Percentiles rank a stretch among this genome's conserved stretches.
Conservation (phyloP, 2,329 filamentous ascomycete genomes). For the Balansia obtecta region DNA sequence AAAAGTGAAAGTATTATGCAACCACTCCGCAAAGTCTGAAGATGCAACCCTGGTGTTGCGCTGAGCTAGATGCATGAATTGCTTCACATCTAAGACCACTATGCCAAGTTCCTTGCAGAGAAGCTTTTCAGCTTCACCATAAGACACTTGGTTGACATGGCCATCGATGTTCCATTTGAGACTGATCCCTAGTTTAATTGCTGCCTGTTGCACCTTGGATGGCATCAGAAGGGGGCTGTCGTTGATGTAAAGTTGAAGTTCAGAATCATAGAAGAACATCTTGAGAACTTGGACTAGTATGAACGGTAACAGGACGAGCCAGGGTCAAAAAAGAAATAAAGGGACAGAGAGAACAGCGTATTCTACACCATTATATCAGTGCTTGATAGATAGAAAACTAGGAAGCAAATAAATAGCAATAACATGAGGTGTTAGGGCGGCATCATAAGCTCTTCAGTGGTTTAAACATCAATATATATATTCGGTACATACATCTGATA, state of each 20-base stretch:
- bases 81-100: no score
- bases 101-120: no score
- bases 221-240: background rate
- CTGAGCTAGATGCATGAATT: no score
- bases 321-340: background rate
- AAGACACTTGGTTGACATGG: background rate
- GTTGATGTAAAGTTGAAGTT: background rate
- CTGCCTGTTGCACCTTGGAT: background rate
- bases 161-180: background rate
- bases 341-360: background rate
- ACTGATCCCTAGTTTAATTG: background rate
- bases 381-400: background rate
- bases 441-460: background rate
- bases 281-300: background rate
- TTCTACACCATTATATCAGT: background rate
- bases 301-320: background rate
- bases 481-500: background rate
- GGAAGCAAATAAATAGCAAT: no score
- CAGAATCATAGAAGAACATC: background rate
- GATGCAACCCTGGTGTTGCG: no score
- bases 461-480: background rate
- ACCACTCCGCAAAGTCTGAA: no score
- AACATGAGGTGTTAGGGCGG: background rate
- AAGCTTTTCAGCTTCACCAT: no score
- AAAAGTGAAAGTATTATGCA: no score